phyloP scores from a whole-genome alignment of 306 rosid species.

The Trichosanthes cucumerina region DNA sequence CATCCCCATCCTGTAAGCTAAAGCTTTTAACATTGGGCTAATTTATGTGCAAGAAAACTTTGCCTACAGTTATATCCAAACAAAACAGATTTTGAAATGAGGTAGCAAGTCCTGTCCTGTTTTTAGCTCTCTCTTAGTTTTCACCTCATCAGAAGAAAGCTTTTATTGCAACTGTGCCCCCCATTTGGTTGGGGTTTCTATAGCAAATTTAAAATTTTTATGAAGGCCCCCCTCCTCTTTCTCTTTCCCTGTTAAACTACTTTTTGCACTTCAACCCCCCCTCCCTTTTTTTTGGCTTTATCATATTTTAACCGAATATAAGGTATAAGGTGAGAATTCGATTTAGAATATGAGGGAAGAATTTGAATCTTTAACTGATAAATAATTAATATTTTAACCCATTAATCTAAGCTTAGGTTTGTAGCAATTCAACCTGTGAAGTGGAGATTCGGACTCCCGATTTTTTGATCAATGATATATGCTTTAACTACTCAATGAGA shows the following conservation, averaged over 20 bases:
- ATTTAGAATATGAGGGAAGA: no score
- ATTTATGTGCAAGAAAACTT: slow-evolving; percentile 1
- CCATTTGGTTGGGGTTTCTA: slow-evolving; percentile 3
- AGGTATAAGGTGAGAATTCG: no score
- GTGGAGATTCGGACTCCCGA: no score
- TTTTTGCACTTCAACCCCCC: no score
- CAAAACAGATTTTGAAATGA: slow-evolving; percentile 8
- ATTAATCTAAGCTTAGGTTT: no score
- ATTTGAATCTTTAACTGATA: no score
- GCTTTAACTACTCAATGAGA: no score
- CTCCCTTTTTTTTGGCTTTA: no score
- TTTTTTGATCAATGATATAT: no score
- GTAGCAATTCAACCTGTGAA: no score
- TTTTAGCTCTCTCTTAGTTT: not conserved
- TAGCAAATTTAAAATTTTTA: not conserved
- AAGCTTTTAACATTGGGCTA: not conserved
- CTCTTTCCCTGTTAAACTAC: not conserved
- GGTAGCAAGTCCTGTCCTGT: not conserved
- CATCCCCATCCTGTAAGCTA: slow-evolving; percentile 15
- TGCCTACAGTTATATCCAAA: not conserved
- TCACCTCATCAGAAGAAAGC: not conserved
- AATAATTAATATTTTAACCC: no score
- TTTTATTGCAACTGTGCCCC: not conserved
- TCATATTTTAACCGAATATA: no score
- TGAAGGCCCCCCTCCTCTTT: not conserved